These are phyloP conservation scores for Penicillium corylophilum DNA, from an alignment of 2,329 filamentous ascomycete species.

Conservation along the genomic window DNA sequence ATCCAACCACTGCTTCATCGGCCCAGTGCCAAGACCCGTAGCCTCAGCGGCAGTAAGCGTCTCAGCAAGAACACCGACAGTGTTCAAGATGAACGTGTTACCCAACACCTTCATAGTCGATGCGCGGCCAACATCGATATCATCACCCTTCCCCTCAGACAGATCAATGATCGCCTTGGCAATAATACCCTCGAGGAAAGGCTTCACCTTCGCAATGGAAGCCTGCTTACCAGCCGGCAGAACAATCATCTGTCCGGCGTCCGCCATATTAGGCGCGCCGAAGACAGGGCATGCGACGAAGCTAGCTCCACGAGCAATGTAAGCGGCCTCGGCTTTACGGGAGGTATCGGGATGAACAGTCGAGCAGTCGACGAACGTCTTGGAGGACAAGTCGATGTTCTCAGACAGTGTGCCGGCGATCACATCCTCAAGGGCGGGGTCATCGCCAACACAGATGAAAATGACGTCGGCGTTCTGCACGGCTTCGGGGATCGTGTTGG, in stretches of 20 bases:
- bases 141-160: conserved; percentile 44
- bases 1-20: conserved; percentile 70
- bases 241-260: conserved; percentile 68
- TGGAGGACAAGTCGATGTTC: conserved; percentile 58
- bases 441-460: conserved; percentile 77
- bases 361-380: conserved; percentile 83
- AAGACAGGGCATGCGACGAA: conserved; percentile 70
- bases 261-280: conserved; percentile 45
- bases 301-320: conserved; percentile 59
- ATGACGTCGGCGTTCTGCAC: conserved; percentile 71
- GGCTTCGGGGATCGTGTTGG: conserved; percentile 63
- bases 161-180: conserved; percentile 37
- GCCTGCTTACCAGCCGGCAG: conserved; percentile 67
- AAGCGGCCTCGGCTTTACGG: conserved; percentile 60
- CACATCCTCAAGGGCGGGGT: conserved; percentile 66
- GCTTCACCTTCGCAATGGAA: conserved; percentile 63
- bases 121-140: conserved; percentile 70
- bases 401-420: conserved; percentile 56
- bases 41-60: conserved; percentile 79
- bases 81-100: conserved; percentile 82
- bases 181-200: conserved; percentile 72
- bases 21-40: conserved; percentile 68
- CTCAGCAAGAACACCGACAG: conserved; percentile 77
- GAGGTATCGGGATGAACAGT: conserved; percentile 84
- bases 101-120: conserved; percentile 77